Evolutionary conservation across 805 yeast species (phyloP).

Genomic region (Blastobotrys chiropterorum): DNA sequence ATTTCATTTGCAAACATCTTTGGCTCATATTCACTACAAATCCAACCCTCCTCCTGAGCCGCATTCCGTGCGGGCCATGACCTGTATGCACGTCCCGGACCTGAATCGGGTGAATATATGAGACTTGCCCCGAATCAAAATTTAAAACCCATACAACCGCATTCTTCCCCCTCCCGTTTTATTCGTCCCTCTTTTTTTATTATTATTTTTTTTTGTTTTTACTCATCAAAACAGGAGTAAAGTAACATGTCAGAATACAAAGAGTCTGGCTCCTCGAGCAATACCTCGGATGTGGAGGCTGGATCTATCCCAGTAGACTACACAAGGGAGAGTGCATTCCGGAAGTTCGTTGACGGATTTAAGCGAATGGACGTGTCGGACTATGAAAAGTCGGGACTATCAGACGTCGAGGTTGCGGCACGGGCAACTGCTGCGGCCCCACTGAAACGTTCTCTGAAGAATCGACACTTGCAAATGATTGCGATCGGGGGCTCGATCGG

Average conservation of each 20-base stretch:
- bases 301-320: background rate
- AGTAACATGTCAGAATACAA: background rate
- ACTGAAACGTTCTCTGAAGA: slow-evolving; percentile 38
- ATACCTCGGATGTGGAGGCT: background rate
- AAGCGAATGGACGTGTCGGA: slow-evolving; percentile 35
- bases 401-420: slow-evolving; percentile 29
- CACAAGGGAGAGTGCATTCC: background rate
- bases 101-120: background rate
- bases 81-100: background rate
- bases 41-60: background rate
- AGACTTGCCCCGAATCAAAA: background rate
- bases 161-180: too few species aligned
- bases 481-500: slow-evolving; percentile 79
- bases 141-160: background rate
- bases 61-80: background rate
- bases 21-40: too few species aligned
- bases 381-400: slow-evolving; percentile 7
- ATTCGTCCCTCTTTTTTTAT: too few species aligned
- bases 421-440: slow-evolving; percentile 50
- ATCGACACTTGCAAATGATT: slow-evolving; percentile 47
- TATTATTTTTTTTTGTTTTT: too few species aligned
- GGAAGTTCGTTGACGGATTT: slow-evolving; percentile 38
- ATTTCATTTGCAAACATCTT: too few species aligned
- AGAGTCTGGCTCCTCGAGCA: background rate
- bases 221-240: background rate